A percentile compares a stretch with the other conserved stretches of the same genome.
Evolutionary conservation across 2,329 filamentous ascomycete species (phyloP).

Genomic region (Nemania bipapillata): DNA sequence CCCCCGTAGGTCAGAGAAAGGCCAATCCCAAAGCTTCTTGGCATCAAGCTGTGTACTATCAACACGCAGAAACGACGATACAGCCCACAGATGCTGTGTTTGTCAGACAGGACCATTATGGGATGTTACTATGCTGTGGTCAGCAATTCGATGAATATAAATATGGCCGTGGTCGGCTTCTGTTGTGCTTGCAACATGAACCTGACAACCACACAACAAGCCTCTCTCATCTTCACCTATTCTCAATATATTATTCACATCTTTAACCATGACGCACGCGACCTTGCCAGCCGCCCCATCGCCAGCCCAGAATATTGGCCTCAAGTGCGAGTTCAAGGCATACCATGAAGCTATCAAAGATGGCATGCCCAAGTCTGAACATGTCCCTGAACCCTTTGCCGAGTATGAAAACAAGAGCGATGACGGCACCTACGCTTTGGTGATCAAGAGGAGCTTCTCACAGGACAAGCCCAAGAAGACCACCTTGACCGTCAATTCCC

Average conservation of each 20-base stretch:
- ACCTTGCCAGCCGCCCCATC: not conserved
- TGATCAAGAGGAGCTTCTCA: constrained; percentile 42
- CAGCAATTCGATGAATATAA: constrained; percentile 23
- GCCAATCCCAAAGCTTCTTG: no score
- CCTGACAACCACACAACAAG: constrained; percentile 7
- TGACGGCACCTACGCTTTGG: constrained; percentile 45
- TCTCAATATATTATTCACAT: not conserved
- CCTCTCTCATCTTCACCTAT: constrained; percentile 7
- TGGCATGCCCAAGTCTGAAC: constrained; percentile 33
- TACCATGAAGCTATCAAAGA: constrained; percentile 39
- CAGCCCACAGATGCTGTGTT: constrained; percentile 4
- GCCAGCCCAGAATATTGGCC: constrained; percentile 28
- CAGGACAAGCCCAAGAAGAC: constrained; percentile 39
- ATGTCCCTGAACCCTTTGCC: constrained; percentile 43
- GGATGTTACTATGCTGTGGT: not conserved
- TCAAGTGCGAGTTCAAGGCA: constrained; percentile 46
- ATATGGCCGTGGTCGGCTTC: constrained; percentile 21
- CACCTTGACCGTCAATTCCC: constrained; percentile 46
- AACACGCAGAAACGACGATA: no score
- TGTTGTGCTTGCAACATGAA: constrained; percentile 7
- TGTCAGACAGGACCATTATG: constrained; percentile 20
- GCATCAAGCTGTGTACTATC: no score
- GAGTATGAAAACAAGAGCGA: constrained; percentile 32
- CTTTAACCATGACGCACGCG: constrained; percentile 14
- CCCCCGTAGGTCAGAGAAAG: no score